Evolutionary conservation across 331 rosid species (phyloP), one percentile per base, ranked within the genome.

Genomic region (Malus hybrid): DNA sequence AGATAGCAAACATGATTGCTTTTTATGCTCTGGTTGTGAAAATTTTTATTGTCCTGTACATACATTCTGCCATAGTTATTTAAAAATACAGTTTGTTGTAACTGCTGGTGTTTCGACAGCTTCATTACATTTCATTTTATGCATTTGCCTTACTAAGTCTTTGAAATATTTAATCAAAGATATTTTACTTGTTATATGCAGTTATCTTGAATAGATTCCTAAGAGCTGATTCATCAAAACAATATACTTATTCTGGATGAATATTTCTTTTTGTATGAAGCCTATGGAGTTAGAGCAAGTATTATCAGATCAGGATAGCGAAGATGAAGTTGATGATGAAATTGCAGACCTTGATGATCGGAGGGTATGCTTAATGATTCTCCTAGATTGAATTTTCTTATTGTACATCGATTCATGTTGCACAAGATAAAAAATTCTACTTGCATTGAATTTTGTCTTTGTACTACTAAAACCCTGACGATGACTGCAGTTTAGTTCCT

Each of bases 301-400:
- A 75, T 63, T 89, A 69, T 90, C 99, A 6, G 99, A 95, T 61
- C 83, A 78, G 52, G 99, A 95, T 75, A 95, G 99, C n/a, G 99
- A 95, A 85, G 97, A 89, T 66, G 99, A 95, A 87, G 89, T 90
- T 73, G 99, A 95, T 77, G 91, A 89, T 63, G 97, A 83, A 63
- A 81, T 95, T 88, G 97, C 99, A 46, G 96, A 90, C 82, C 94
- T 95, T 71, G 99, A 95, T 80, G 99, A 95, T 84, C 87, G 86
- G 88, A 90, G 97, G 93, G 99, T 95, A 90, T 71, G 82, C 83
- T 75, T 55, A 44, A 68, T 62, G 22, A 29, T 56, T 56, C 39
- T 73, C 68, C 62, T n/a, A 58, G 53, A 53, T 64, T 66, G 44
- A 14, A 20, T 68, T 39, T 28, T 48, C 72, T 44, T 76, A 58